These are phyloP conservation scores for Neospermospora avenae DNA, from an alignment of 2,329 filamentous ascomycete genomes.

Conservation along the genomic window DNA sequence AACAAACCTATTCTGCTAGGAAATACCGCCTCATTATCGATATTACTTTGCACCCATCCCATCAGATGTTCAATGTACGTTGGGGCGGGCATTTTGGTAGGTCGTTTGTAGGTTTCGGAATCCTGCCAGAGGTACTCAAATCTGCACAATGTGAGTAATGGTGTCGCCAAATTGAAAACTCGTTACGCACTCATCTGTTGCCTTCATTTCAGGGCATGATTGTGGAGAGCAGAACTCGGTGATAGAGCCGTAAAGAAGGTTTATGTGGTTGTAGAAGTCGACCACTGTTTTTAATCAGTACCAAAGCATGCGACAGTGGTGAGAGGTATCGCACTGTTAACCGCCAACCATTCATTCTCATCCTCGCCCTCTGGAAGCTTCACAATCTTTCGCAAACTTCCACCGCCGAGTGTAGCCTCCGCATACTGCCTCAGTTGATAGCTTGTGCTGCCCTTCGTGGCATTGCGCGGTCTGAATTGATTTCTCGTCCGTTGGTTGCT, in stretches of 20 bases:
- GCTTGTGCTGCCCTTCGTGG: constrained; percentile 80
- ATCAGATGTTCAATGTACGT: constrained; percentile 98
- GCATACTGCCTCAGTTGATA: constrained; percentile 98
- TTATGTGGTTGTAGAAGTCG: constrained; percentile 99
- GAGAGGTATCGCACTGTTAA: constrained; percentile 68
- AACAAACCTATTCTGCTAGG: constrained; percentile 80
- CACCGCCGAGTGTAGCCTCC: constrained; percentile 91
- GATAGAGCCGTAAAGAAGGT: constrained; percentile 96
- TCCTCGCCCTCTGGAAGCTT: constrained; percentile 97
- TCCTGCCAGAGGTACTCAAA: constrained; percentile 99
- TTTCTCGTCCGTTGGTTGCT: constrained; percentile 86
- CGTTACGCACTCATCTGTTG: constrained; percentile 82
- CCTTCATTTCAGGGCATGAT: constrained; percentile 98
- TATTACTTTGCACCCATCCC: constrained; percentile 91
- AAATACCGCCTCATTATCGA: constrained; percentile 93
- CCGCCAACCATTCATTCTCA: constrained; percentile 95
- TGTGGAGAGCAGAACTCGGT: constrained; percentile 98
- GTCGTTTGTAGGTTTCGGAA: constrained; percentile 86
- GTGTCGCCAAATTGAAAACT: neutral
- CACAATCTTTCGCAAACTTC: constrained; percentile 92
- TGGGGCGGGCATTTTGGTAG: constrained; percentile 96
- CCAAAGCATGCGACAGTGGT: neutral
- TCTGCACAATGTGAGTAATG: constrained; percentile 42
- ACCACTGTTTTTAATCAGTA: constrained; percentile 65
- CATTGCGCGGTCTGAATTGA: constrained; percentile 84